Base-by-base conservation (phyloP, 306 rosid genomes). In the Styphnolobium japonicum region DNA sequence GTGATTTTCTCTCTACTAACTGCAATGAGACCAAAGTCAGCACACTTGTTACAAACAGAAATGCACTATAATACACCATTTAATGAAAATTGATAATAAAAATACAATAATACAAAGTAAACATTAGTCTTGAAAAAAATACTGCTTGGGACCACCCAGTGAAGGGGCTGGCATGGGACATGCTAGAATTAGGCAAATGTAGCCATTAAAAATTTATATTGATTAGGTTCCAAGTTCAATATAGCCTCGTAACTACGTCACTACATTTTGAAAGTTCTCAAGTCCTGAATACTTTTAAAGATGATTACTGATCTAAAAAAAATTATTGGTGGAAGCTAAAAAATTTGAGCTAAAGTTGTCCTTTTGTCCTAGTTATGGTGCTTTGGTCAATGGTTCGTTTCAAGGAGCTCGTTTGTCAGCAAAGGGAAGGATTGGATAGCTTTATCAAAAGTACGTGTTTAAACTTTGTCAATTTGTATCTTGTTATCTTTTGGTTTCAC, bases 1-100 rank as follows among this genome's bases (percentile, higher is more conserved):
- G 45, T 76, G 68, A 55, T 55, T 37, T 75, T 67, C 16, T 83
- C 83, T 46, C 76, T 55, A 22, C 77, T 76, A 56, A 74, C 87
- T 83, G 76, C 78, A 85, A 71, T 42, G 55, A 67, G 10, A 71
- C 18, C 19, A 75, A 36, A 49, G 37, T 16, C 55, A 49, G 36
- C 19, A 53, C 39, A 46, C 21, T 76, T 60, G 58, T 82, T 73
- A 81, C 63, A 74, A 45, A 33, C 25, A 81, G 39, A 69, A 75
- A 45, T n/a, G 11, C 40, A 19, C 4, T 6, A 76, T 25, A 12
- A 42, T 7, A 67, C 11, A 36, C 45, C 58, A 25, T 53, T 3
- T 7, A 46, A 33, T 46, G 16, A 46, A 45, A 15, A 11, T 9
- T 22, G 7, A 18, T 5, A 22, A 51, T 1, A 36, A 12, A 15